A percentile compares a stretch with the other conserved stretches of the same genome.
These are phyloP conservation scores for Leccinum truebloodii DNA, from an alignment of 768 basidiomycete species.

Conservation along the genomic window DNA sequence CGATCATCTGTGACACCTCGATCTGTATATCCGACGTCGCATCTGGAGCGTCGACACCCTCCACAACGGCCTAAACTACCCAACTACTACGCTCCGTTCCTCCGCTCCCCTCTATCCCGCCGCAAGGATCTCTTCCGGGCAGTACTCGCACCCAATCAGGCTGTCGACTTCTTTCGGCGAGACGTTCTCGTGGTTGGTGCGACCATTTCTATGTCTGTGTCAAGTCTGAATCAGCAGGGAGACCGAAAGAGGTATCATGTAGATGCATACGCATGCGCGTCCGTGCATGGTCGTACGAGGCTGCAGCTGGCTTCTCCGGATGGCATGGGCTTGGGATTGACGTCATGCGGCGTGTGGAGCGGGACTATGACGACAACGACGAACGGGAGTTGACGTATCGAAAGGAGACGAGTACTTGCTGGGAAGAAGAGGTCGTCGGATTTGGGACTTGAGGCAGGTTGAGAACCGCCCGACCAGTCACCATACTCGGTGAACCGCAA, in stretches of 20 bases:
- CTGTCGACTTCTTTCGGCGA: conserved; percentile 29
- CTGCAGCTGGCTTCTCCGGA: conserved; percentile 30
- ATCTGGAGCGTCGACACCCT: conserved; percentile 10
- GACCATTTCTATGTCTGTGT: background rate
- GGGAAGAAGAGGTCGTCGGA: background rate
- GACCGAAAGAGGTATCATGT: background rate
- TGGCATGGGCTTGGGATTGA: conserved; percentile 29
- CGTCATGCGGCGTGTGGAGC: background rate
- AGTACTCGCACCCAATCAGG: conserved; percentile 19
- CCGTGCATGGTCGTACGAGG: conserved; percentile 25
- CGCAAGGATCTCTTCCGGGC: conserved; percentile 30
- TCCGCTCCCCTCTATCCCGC: conserved; percentile 27
- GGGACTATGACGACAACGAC: background rate
- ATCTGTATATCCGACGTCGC: conserved; percentile 10
- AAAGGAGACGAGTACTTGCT: background rate
- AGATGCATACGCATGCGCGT: background rate
- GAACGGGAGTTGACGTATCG: background rate
- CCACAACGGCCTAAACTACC: conserved; percentile 29
- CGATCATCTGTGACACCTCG: conserved; percentile 8
- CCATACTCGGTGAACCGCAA: background rate
- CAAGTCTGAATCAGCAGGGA: background rate
- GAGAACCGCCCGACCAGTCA: background rate
- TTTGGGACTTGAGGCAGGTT: too few relatives aligned
- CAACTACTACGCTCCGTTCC: conserved; percentile 29
- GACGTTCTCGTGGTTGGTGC: conserved; percentile 11